Percentiles rank a stretch among this genome's conserved stretches.
Evolutionary conservation across 2,329 filamentous ascomycete species (phyloP).

Genomic region (Alternaria conjuncta): DNA sequence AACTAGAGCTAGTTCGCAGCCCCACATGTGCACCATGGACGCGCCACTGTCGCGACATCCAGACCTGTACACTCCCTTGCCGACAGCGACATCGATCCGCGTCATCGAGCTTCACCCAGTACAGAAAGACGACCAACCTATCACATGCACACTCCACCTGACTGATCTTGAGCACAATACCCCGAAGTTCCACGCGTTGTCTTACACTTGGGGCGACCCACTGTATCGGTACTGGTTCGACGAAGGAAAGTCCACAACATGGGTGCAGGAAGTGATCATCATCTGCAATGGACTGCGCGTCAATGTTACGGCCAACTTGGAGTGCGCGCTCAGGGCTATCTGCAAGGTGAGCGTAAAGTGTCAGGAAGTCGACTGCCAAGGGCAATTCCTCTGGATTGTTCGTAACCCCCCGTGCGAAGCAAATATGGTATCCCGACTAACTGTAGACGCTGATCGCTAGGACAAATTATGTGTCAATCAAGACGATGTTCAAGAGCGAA

Average conservation of each 20-base stretch:
- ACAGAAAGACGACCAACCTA: neutral
- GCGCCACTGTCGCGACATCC: neutral
- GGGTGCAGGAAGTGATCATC: neutral
- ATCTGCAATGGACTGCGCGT: neutral
- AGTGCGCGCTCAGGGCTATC: neutral
- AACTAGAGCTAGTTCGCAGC: neutral
- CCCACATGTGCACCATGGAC: neutral
- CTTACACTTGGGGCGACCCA: conserved; percentile 12
- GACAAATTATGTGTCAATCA: conserved; percentile 21
- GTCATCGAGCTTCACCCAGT: neutral
- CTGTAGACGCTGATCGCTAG: neutral
- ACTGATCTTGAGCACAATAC: neutral
- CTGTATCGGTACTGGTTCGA: conserved; percentile 1
- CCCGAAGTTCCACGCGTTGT: conserved; percentile 5
- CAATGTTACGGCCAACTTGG: conserved; percentile 1
- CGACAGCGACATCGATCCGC: conserved; percentile 2
- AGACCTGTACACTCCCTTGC: neutral
- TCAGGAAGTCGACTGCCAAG: neutral
- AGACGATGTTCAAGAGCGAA: conserved; percentile 9
- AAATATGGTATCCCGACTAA: neutral
- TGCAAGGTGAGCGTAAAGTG: no score
- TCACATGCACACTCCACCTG: neutral
- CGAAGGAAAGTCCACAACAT: neutral
- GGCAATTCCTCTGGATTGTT: neutral
- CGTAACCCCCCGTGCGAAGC: neutral